Evolutionary conservation across 2,329 filamentous ascomycete species (phyloP), one percentile per base, ranked within the genome.

Genomic region (Tolypocladium nubicola): DNA sequence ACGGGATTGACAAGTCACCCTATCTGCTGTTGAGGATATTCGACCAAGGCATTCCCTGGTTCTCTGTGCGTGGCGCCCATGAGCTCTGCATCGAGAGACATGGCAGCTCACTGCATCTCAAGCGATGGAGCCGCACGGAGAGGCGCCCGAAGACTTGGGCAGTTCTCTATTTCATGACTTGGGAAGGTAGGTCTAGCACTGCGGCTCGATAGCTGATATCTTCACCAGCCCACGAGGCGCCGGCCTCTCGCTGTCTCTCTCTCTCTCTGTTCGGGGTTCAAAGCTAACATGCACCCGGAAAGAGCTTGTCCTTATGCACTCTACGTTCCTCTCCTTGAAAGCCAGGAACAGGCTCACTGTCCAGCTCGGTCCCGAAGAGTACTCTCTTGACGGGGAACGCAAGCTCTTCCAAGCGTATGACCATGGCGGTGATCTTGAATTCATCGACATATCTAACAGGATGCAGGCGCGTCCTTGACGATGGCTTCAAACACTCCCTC

Each of bases 281-380:
- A 5, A 21, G 30, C 37, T 43, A 37, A 41, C 19, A 6, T 8
- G 4, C 30, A 6, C 55, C 26, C 26, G 39, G 21, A 39, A n/a
- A 85, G 83, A 84, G 66, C 75, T 85, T 69, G 78, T 83, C 2
- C 72, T 86, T 1, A 80, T 84, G 61, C 79, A 85, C 63, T 81
- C 76, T 61, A 76, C 78, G 0, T 85, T 86, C 62, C 68, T 83
- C 19, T 76, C 78, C 1, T 73, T 85, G 56, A 85, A 85, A 64
- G 74, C 75, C 16, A 73, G 76, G 1, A 81, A 78, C 59, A 66
- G 65, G 14, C 65, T 76, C 49, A 81, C 78, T 0, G 53, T 76
- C 9, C 67, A 70, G 11, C 64, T 83, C 21, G 67, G 73, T 40
- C 71, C 74, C 2, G 68, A 72, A 9, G 81, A 85, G 58, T 78